phyloP scores from a whole-genome alignment of 768 basidiomycete species.

The Boletus fagicola region DNA sequence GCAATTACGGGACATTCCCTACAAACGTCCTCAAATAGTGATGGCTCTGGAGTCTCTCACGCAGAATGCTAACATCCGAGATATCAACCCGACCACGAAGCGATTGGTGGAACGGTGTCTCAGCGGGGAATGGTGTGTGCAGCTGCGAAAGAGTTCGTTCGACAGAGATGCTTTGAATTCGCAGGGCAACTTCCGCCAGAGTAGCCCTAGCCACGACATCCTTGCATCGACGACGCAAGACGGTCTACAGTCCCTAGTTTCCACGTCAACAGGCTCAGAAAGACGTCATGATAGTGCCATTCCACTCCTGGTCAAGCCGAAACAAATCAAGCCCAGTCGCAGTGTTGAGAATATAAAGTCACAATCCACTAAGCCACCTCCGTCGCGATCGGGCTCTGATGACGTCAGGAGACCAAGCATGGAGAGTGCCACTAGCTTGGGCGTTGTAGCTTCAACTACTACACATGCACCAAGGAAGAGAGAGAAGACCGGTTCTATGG shows the following conservation, averaged over 20 bases:
- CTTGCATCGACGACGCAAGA: conserved; percentile 38
- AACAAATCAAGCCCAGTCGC: conserved; percentile 57
- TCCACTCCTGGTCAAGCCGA: conserved; percentile 32
- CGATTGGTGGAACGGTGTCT: conserved; percentile 92
- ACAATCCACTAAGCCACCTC: conserved; percentile 25
- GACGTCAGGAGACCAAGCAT: conserved; percentile 41
- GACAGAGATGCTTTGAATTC: conserved; percentile 28
- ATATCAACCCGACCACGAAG: conserved; percentile 83
- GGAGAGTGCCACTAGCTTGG: conserved; percentile 35
- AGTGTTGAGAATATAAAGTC: conserved; percentile 61
- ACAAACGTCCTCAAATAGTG: conserved; percentile 91
- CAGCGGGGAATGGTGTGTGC: conserved; percentile 80
- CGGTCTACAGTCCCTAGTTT: conserved; percentile 3
- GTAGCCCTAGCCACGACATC: conserved; percentile 45
- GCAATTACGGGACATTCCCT: conserved; percentile 78
- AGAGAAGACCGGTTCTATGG: conserved; percentile 29
- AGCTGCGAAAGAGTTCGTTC: conserved; percentile 47
- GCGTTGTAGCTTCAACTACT: conserved; percentile 29
- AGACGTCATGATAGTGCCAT: conserved; percentile 22
- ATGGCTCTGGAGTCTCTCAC: conserved; percentile 76
- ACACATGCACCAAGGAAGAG: conserved; percentile 16
- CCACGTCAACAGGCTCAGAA: conserved; percentile 10
- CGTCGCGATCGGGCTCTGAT: conserved; percentile 36
- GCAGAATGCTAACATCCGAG: conserved; percentile 70
- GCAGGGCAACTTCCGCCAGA: conserved; percentile 33